A percentile compares a stretch with the other conserved stretches of the same genome.
Evolutionary conservation across 768 basidiomycete species (phyloP).

Genomic region (Mycena filopes): DNA sequence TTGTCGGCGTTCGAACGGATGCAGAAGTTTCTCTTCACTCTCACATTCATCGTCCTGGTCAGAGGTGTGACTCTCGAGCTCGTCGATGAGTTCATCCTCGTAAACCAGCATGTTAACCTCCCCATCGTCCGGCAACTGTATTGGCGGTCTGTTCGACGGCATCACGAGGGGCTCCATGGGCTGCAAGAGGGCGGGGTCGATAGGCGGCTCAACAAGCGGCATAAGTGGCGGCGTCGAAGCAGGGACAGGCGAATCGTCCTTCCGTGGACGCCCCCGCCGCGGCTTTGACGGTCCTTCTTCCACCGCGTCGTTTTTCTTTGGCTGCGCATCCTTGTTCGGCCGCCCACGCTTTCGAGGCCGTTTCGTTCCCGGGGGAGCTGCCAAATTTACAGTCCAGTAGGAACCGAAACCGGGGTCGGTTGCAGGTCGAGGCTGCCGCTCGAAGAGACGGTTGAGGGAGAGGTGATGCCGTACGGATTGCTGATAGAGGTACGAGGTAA

Average conservation of each 20-base stretch:
- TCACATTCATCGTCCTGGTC: slow-evolving; percentile 63
- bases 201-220: slow-evolving; percentile 10
- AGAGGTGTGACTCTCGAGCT: slow-evolving; percentile 51
- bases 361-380: slow-evolving; percentile 88
- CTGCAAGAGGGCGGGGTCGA: neutral
- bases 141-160: neutral
- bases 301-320: slow-evolving; percentile 26
- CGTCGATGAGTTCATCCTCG: slow-evolving; percentile 39
- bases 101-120: slow-evolving; percentile 44
- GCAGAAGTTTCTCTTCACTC: slow-evolving; percentile 73
- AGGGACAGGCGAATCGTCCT: slow-evolving; percentile 27
- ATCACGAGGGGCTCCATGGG: slow-evolving; percentile 8
- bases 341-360: slow-evolving; percentile 85
- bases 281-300: slow-evolving; percentile 18
- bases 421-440: slow-evolving; percentile 82
- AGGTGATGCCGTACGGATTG: slow-evolving; percentile 91
- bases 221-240: slow-evolving; percentile 10
- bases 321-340: slow-evolving; percentile 55
- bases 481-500: slow-evolving; percentile 48
- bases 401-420: slow-evolving; percentile 90
- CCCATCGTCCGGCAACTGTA: slow-evolving; percentile 45
- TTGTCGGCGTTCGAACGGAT: slow-evolving; percentile 56
- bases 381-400: slow-evolving; percentile 90
- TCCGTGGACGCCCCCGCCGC: slow-evolving; percentile 34
- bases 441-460: slow-evolving; percentile 84